These are phyloP conservation scores for Trichoderma brevicompactum DNA, from an alignment of 2,329 filamentous ascomycete genomes.

Conservation along the genomic window DNA sequence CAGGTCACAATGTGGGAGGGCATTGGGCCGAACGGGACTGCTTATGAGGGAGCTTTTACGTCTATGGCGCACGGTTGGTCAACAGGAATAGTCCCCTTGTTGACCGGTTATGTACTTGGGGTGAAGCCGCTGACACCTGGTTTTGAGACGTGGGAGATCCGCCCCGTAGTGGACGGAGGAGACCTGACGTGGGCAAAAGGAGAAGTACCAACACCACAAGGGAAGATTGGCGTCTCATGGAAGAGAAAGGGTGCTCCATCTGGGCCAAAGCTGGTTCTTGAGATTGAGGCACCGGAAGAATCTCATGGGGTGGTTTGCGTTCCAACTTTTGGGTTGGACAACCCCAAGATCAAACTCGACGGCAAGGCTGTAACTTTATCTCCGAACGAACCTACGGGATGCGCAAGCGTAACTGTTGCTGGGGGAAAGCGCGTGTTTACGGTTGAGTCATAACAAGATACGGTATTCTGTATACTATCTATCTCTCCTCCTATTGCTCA, in stretches of 20 bases:
- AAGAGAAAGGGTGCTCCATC: not conserved
- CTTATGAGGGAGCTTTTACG: slow-evolving; percentile 53
- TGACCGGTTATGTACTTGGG: slow-evolving; percentile 53
- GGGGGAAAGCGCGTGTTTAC: slow-evolving; percentile 15
- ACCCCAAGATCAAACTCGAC: slow-evolving; percentile 3
- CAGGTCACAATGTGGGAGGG: slow-evolving; percentile 57
- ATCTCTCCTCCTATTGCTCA: not conserved
- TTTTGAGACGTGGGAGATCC: slow-evolving; percentile 48
- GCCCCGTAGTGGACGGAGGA: slow-evolving; percentile 40
- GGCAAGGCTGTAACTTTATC: not conserved
- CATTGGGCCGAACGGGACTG: slow-evolving; percentile 47
- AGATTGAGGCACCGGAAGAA: not conserved
- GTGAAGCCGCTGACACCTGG: slow-evolving; percentile 51
- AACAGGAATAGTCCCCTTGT: slow-evolving; percentile 53
- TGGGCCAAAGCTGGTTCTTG: not conserved
- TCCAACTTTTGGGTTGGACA: not conserved
- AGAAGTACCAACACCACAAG: slow-evolving; percentile 47
- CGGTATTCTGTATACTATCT: not conserved
- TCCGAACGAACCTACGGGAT: not conserved
- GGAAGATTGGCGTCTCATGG: slow-evolving; percentile 31
- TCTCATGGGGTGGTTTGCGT: slow-evolving; percentile 3
- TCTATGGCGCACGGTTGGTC: slow-evolving; percentile 57
- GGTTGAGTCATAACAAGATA: not conserved
- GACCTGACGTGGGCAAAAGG: slow-evolving; percentile 51
- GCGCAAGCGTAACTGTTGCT: slow-evolving; percentile 5